phyloP scores from a whole-genome alignment of 2,329 filamentous ascomycete genomes.

The Ascomycota sp. region DNA sequence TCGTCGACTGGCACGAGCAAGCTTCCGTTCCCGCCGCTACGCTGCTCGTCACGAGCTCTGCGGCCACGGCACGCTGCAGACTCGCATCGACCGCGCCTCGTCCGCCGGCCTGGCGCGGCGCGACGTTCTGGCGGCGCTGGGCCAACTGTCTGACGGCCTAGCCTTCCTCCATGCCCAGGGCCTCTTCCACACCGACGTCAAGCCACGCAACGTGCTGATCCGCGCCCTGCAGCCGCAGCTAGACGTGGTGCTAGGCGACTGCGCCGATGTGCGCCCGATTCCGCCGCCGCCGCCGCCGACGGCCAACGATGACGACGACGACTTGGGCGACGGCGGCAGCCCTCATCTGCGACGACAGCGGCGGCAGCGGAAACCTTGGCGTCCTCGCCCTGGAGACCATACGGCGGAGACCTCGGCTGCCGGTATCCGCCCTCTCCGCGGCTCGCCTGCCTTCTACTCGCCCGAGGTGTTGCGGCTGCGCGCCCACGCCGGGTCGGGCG shows the following conservation, averaged over 20 bases:
- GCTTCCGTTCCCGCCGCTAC: slow-evolving; percentile 2
- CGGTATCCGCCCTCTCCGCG: slow-evolving; percentile 4
- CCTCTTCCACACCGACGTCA: slow-evolving; percentile 12
- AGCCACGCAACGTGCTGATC: slow-evolving; percentile 13
- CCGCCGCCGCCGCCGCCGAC: background rate
- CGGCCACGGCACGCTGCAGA: slow-evolving; percentile 8
- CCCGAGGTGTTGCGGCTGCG: slow-evolving; percentile 8
- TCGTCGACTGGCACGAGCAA: slow-evolving; percentile 9
- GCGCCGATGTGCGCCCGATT: slow-evolving; percentile 8
- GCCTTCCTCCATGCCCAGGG: slow-evolving; percentile 8
- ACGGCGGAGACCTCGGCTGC: too few species aligned
- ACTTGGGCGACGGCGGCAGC: too few species aligned
- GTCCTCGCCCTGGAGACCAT: too few species aligned
- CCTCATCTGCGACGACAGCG: too few species aligned
- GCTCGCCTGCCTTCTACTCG: slow-evolving; percentile 11
- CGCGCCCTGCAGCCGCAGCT: slow-evolving; percentile 9
- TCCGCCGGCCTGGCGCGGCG: slow-evolving; percentile 4
- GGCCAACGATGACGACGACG: too few species aligned
- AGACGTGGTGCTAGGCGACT: slow-evolving; percentile 11
- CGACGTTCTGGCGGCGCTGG: slow-evolving; percentile 5
- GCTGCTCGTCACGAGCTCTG: slow-evolving; percentile 13
- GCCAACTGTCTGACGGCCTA: slow-evolving; percentile 8
- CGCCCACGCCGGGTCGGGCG: slow-evolving; percentile 6
- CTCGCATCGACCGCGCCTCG: slow-evolving; percentile 6
- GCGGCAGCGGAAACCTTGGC: too few species aligned